These are phyloP conservation scores for Exobasidium rhododendri DNA, from an alignment of 1,284 basidiomycete species.

Conservation along the genomic window DNA sequence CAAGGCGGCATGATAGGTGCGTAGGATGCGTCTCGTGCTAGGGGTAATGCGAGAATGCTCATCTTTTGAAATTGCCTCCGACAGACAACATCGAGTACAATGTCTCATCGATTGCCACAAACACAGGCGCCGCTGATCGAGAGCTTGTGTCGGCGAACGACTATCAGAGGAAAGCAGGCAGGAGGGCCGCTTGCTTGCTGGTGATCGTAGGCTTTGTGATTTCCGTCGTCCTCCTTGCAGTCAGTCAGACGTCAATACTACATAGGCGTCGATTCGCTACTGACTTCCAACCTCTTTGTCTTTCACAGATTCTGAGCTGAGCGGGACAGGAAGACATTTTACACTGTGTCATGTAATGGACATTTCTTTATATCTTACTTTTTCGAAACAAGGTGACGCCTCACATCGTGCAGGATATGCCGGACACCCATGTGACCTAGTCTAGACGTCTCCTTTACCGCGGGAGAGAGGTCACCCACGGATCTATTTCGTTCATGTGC, in stretches of 20 bases:
- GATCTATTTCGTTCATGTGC: too few species aligned
- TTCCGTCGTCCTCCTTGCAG: constrained; percentile 80
- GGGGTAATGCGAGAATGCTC: too few species aligned
- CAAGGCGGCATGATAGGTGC: constrained; percentile 91
- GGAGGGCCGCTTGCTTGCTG: constrained; percentile 82
- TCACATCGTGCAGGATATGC: too few species aligned
- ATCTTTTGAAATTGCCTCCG: too few species aligned
- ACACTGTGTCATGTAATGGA: too few species aligned
- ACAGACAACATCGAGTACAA: constrained; percentile 96
- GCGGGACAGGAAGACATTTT: too few species aligned
- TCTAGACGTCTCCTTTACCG: too few species aligned
- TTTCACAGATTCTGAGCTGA: too few species aligned
- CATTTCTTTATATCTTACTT: too few species aligned
- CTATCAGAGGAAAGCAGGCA: constrained; percentile 90
- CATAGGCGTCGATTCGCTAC: not conserved
- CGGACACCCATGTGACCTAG: too few species aligned
- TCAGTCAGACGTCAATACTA: constrained; percentile 3
- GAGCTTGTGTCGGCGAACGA: constrained; percentile 86
- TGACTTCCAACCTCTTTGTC: not conserved
- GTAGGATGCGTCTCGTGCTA: constrained; percentile 44
- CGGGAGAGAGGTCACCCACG: too few species aligned
- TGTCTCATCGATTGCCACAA: constrained; percentile 77
- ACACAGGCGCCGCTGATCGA: constrained; percentile 78
- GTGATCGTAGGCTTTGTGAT: constrained; percentile 81
- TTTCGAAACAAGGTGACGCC: too few species aligned